Evolutionary conservation across 306 rosid genomes (phyloP).

Genomic region (Glycine soja): DNA sequence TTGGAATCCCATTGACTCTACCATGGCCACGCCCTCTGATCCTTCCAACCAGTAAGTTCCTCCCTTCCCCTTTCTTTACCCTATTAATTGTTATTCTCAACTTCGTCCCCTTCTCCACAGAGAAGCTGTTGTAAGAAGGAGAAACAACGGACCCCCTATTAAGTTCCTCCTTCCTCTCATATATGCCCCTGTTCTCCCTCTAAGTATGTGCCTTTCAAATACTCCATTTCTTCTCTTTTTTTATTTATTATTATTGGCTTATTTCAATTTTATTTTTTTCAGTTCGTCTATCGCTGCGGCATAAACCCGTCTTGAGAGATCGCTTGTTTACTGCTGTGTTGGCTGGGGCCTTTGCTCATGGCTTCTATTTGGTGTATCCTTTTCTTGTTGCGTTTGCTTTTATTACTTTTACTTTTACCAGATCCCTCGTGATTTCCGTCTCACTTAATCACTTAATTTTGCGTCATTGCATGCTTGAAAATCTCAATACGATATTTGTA

Average conservation of each 20-base stretch:
- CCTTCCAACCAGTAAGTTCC: no score
- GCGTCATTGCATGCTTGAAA: slow-evolving; percentile 3
- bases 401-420: not conserved
- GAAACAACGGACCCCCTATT: slow-evolving; percentile 64
- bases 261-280: slow-evolving; percentile 38
- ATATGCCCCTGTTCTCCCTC: slow-evolving; percentile 93
- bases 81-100: no score
- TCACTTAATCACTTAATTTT: no score
- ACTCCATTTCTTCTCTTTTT: no score
- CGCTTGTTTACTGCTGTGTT: slow-evolving; percentile 83
- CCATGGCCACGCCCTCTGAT: no score
- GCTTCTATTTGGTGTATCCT: slow-evolving; percentile 96
- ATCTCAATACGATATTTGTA: not conserved
- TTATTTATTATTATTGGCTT: not conserved
- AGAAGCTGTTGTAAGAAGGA: no score
- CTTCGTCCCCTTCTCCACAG: no score
- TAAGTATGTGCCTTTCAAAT: slow-evolving; percentile 57
- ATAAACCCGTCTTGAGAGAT: slow-evolving; percentile 85
- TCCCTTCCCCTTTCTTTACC: no score
- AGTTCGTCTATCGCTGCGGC: slow-evolving; percentile 85
- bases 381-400: not conserved
- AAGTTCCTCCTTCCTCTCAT: slow-evolving; percentile 90
- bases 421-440: not conserved
- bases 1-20: no score
- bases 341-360: slow-evolving; percentile 88